Base-by-base conservation (phyloP, 2,329 filamentous ascomycete genomes). In the Penicillium rolfsii region DNA sequence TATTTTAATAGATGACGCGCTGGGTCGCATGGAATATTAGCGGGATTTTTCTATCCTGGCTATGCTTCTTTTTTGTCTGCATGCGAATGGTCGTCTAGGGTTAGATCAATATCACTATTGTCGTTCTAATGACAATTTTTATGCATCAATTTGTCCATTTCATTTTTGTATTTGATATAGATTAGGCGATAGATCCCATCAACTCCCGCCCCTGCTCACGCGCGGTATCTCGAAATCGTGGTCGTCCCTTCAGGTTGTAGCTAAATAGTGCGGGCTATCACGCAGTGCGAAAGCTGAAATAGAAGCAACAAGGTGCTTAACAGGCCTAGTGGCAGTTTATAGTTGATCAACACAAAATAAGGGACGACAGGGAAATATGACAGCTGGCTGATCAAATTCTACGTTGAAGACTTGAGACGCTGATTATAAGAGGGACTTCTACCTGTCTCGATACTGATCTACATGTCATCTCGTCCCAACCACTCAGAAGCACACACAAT, bases 1-100 rank as follows among this genome's bases (percentile, higher is more conserved):
- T 57, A 33, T 61, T 61, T 64, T 64, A 65, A 56, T 67, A 65
- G 55, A 67, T 62, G 54, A 57, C 46, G 58, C 61, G 65, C 65
- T 64, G 61, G 61, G 16, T 55, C 63, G 64, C 63, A 58, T 56
- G 62, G 43, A 41, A 61, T 56, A 46, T 22, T 48, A 38, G 28
- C 19, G 30, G 30, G 41, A 14, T 33, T 4, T 36, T 7, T 36
- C 40, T 46, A 56, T 48, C 30, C 22, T 55, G 16, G 3, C 16
- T 38, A 7, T 35, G 7, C 16, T 38, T 14, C 14, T 30, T 35
- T 55, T 26, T 48, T 52, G 54, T 49, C 43, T 53, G 43, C 54
- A 58, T 62, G 36, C 30, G 43, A 35, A 26, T 12, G 38, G 48
- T 55, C 57, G 26, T 46, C 43, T 46, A 54, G 53, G 56, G n/a